Evolutionary conservation across 1,139 yeast genomes (phyloP).

Genomic region (Yamadazyma spencermartinsiae): DNA sequence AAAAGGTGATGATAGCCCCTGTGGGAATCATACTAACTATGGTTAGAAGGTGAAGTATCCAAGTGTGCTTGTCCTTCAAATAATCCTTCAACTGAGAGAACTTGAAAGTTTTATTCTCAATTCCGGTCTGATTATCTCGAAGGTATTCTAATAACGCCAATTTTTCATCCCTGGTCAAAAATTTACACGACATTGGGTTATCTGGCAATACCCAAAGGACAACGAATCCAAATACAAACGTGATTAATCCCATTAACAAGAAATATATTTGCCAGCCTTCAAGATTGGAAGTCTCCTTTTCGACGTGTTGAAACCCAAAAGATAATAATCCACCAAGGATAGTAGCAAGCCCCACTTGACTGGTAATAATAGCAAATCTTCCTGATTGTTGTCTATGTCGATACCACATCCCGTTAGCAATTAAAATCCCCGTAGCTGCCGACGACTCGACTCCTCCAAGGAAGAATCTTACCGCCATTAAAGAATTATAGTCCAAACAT

Average conservation of each 20-base stretch:
- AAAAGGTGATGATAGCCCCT: constrained; percentile 42
- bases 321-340: constrained; percentile 43
- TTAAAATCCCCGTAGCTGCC: constrained; percentile 45
- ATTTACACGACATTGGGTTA: constrained; percentile 31
- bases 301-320: constrained; percentile 43
- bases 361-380: constrained; percentile 38
- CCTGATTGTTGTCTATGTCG: constrained; percentile 37
- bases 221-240: constrained; percentile 31
- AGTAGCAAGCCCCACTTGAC: constrained; percentile 42
- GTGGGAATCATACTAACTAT: constrained; percentile 39
- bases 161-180: constrained; percentile 30
- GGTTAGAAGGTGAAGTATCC: constrained; percentile 37
- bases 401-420: constrained; percentile 46
- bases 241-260: constrained; percentile 37
- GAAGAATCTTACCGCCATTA: constrained; percentile 42
- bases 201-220: constrained; percentile 32
- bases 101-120: constrained; percentile 19
- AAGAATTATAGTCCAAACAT: constrained; percentile 37
- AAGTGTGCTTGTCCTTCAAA: constrained; percentile 34
- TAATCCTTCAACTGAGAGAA: constrained; percentile 30
- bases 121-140: constrained; percentile 28
- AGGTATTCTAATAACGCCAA: constrained; percentile 29
- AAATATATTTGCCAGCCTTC: constrained; percentile 43
- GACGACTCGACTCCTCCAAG: constrained; percentile 44
- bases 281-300: constrained; percentile 17